Percentiles rank a stretch among this genome's conserved stretches.
Conservation (phyloP, 352 stramenopile species). For the Globisporangium irregulare region DNA sequence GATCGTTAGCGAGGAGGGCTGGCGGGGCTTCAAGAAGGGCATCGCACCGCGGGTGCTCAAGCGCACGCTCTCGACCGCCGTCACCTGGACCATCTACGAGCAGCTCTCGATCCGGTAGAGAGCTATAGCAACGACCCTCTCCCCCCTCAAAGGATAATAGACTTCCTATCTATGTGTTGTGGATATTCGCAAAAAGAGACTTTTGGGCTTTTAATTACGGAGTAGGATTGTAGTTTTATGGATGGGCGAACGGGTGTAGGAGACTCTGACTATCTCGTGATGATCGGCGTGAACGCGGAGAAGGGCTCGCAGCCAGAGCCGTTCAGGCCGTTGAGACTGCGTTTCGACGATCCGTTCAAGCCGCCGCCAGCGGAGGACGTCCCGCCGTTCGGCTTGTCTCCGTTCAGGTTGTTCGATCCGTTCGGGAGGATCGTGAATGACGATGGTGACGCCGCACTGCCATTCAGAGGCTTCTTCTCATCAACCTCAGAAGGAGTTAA, state of each 20-base stretch:
- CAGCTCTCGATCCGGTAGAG: conserved; percentile 62
- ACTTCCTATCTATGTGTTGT: conserved; percentile 15
- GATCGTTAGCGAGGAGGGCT: conserved; percentile 92
- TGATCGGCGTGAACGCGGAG: conserved; percentile 83
- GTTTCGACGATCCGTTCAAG: conserved; percentile 29
- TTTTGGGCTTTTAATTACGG: neutral
- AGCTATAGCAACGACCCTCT: neutral
- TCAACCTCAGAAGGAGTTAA: neutral
- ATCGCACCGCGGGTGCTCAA: conserved; percentile 93
- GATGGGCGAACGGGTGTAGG: neutral
- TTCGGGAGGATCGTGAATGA: conserved; percentile 11
- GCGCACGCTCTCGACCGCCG: conserved; percentile 96
- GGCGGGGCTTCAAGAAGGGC: conserved; percentile 92
- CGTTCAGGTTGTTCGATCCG: conserved; percentile 15
- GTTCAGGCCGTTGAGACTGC: conserved; percentile 24
- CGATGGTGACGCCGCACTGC: neutral
- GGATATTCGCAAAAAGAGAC: neutral
- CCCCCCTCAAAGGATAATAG: conserved; percentile 10
- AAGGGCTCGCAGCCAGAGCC: conserved; percentile 58
- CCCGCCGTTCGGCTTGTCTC: conserved; percentile 23
- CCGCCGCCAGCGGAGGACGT: neutral
- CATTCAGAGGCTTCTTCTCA: neutral
- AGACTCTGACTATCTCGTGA: conserved; percentile 57
- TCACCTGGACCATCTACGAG: conserved; percentile 99
- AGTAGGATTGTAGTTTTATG: neutral